phyloP scores from a whole-genome alignment of 306 rosid genomes.

The Cucumis cinereus region DNA sequence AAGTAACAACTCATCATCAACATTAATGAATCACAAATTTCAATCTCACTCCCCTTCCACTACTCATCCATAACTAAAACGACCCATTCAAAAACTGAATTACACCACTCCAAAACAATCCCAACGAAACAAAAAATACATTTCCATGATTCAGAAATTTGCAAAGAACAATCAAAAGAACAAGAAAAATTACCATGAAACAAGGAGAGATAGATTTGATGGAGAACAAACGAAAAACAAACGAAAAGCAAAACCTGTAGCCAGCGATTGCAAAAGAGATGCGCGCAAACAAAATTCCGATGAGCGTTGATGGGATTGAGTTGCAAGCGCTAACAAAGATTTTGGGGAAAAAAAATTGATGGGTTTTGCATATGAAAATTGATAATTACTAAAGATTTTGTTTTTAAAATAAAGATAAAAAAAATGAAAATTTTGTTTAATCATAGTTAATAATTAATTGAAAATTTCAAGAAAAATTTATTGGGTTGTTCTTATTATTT shows the following conservation, averaged over 20 bases:
- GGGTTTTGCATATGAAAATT: not conserved
- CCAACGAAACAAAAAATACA: not conserved
- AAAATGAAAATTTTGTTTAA: too few relatives aligned
- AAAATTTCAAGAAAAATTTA: too few relatives aligned
- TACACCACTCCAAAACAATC: slow-evolving; percentile 1
- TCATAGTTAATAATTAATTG: too few relatives aligned
- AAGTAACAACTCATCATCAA: not conserved
- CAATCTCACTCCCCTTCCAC: not conserved
- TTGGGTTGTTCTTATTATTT: too few relatives aligned
- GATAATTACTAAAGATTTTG: not conserved
- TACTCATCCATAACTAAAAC: not conserved
- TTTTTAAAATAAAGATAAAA: too few relatives aligned
- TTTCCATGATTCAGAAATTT: not conserved
- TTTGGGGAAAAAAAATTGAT: too few relatives aligned
- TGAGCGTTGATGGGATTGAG: not conserved
- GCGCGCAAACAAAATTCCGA: not conserved
- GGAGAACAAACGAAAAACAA: not conserved
- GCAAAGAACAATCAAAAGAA: not conserved
- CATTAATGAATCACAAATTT: not conserved
- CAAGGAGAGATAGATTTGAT: not conserved
- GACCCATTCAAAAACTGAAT: not conserved
- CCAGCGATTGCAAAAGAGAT: not conserved
- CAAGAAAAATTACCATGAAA: not conserved
- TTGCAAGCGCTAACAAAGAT: not conserved
- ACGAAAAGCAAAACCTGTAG: not conserved